These are phyloP conservation scores for Trichoderma sp. DNA, from an alignment of 2,329 filamentous ascomycete genomes.

Conservation along the genomic window DNA sequence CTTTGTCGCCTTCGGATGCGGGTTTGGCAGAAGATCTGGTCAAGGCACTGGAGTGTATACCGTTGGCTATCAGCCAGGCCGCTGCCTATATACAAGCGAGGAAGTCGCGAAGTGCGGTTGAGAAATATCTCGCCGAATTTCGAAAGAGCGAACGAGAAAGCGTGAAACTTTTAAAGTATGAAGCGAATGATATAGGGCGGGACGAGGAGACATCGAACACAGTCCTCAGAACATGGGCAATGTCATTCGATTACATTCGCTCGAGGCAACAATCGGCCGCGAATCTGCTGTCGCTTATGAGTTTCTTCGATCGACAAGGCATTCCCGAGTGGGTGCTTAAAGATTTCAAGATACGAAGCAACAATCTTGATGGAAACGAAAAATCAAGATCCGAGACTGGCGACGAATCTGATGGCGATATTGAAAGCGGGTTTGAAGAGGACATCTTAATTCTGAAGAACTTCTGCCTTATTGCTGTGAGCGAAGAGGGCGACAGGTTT, in stretches of 20 bases:
- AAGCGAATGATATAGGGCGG: not conserved
- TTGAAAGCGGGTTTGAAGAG: not conserved
- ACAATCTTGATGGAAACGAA: rapidly evolving
- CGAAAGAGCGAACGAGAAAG: constrained; percentile 18
- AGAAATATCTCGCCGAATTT: not conserved
- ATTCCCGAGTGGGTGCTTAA: constrained; percentile 30
- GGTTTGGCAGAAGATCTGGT: not conserved
- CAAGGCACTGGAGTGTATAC: not conserved
- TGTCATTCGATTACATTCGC: constrained; percentile 34
- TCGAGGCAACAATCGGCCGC: constrained; percentile 34
- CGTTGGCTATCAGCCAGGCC: not conserved
- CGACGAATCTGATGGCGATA: not conserved
- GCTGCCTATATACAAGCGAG: not conserved
- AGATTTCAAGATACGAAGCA: rapidly evolving
- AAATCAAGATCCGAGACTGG: not conserved
- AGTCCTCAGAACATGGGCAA: not conserved
- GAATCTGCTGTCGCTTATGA: constrained; percentile 45
- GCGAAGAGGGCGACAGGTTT: not conserved
- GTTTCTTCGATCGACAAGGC: constrained; percentile 43
- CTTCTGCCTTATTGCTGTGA: not conserved
- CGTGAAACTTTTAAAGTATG: not conserved
- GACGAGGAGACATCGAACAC: not conserved
- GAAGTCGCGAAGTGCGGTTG: not conserved
- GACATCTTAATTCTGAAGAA: not conserved
- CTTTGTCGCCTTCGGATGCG: not conserved